Conservation (phyloP, 2,329 filamentous ascomycete genomes). For the Curvularia eragrostidis region DNA sequence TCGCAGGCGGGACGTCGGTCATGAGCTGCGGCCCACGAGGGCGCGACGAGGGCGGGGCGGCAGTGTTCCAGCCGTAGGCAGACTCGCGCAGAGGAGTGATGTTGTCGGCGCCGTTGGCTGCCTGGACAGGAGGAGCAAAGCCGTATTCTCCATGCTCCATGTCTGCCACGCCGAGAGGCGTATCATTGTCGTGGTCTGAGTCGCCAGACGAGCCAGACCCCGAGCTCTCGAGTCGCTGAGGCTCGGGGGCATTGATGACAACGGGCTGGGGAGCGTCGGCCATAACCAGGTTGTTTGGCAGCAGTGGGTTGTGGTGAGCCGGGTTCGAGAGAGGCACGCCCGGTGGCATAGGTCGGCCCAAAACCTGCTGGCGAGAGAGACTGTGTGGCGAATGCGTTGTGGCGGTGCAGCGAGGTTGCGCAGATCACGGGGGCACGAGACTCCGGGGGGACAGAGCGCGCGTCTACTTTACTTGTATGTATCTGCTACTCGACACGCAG, state of each 20-base stretch:
- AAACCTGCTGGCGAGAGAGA: neutral
- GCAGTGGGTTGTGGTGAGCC: slow-evolving; percentile 26
- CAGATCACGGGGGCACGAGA: neutral
- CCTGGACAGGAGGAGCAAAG: slow-evolving; percentile 49
- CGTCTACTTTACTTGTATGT: no score
- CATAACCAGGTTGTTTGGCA: slow-evolving; percentile 24
- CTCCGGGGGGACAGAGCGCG: neutral
- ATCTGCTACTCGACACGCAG: neutral
- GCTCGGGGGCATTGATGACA: slow-evolving; percentile 40
- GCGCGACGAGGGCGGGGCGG: slow-evolving; percentile 28
- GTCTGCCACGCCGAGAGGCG: slow-evolving; percentile 55
- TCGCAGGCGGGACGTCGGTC: slow-evolving; percentile 36
- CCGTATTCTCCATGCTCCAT: slow-evolving; percentile 47
- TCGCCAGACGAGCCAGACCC: slow-evolving; percentile 57
- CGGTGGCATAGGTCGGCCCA: slow-evolving; percentile 31
- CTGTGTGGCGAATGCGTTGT: slow-evolving; percentile 4
- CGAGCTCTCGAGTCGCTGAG: slow-evolving; percentile 41
- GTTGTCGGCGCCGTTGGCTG: slow-evolving; percentile 42
- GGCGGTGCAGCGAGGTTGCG: neutral
- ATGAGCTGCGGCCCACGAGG: slow-evolving; percentile 35
- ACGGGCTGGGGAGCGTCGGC: slow-evolving; percentile 40
- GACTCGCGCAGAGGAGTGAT: slow-evolving; percentile 40
- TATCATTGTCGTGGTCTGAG: slow-evolving; percentile 45
- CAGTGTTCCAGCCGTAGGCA: slow-evolving; percentile 34
- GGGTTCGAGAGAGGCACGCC: slow-evolving; percentile 40